Evolutionary conservation across 768 basidiomycete species (phyloP).

Genomic region (Trametes gibbosa): DNA sequence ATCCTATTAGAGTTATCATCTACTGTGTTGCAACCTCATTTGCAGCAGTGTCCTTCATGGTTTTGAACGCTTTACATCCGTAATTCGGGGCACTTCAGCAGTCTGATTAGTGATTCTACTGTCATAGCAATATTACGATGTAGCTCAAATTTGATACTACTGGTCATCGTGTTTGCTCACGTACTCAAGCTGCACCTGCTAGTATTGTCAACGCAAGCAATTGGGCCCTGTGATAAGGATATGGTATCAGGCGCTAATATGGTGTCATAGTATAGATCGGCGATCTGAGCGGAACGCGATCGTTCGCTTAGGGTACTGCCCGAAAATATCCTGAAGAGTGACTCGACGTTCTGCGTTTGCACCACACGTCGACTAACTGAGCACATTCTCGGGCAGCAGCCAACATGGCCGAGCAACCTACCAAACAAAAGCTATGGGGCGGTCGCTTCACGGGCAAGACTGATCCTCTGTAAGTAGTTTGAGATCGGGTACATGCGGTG

Average conservation of each 20-base stretch:
- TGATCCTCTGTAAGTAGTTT: constrained; percentile 69
- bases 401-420: constrained; percentile 24
- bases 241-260: too few relatives aligned
- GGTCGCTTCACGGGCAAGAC: constrained; percentile 79
- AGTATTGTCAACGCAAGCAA: too few relatives aligned
- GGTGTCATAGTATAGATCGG: background rate
- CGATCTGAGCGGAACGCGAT: background rate
- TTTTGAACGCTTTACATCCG: constrained; percentile 57
- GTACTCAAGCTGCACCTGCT: too few relatives aligned
- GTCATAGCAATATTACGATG: too few relatives aligned
- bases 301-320: background rate
- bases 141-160: too few relatives aligned
- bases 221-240: too few relatives aligned
- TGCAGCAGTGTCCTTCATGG: constrained; percentile 54
- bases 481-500: constrained; percentile 9
- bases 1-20: constrained; percentile 52
- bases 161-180: too few relatives aligned
- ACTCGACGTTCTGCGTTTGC: constrained; percentile 35
- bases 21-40: constrained; percentile 53
- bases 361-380: background rate
- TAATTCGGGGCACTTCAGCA: background rate
- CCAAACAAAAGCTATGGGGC: constrained; percentile 34
- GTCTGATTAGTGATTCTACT: too few relatives aligned
- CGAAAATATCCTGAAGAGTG: background rate
- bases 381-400: background rate